These are phyloP conservation scores for Monilinia polystroma DNA, from an alignment of 2,329 filamentous ascomycete genomes.

Conservation along the genomic window DNA sequence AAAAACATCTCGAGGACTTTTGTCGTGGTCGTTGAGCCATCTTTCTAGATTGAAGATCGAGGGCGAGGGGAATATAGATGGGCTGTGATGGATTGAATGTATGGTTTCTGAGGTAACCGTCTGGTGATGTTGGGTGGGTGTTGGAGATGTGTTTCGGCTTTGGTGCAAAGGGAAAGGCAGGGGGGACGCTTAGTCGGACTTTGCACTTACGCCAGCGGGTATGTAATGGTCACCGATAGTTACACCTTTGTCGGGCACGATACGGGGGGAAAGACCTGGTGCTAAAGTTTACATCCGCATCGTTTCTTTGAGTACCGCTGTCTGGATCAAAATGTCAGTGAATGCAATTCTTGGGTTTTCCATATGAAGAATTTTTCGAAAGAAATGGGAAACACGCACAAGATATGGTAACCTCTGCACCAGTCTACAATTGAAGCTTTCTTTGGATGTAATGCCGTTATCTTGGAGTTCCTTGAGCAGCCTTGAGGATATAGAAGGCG, in stretches of 20 bases:
- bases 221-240: neutral
- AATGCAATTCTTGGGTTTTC: neutral
- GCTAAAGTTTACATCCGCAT: neutral
- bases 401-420: slow-evolving; percentile 1
- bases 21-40: neutral
- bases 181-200: too few species aligned
- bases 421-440: neutral
- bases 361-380: neutral
- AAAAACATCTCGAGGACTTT: neutral
- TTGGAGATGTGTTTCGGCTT: neutral
- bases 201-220: slow-evolving; percentile 1
- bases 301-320: slow-evolving; percentile 5
- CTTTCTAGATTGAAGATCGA: neutral
- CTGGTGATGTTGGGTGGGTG: neutral
- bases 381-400: neutral
- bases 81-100: neutral
- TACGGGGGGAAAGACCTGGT: neutral
- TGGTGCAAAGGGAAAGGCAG: too few species aligned
- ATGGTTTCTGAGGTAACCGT: neutral
- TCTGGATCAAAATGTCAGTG: neutral
- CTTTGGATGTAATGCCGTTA: neutral
- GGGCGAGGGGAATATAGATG: neutral
- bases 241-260: neutral
- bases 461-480: neutral
- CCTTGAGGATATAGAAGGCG: neutral